These are phyloP conservation scores for Phlebiopsis gigantea DNA, from an alignment of 768 basidiomycete genomes.

Conservation along the genomic window DNA sequence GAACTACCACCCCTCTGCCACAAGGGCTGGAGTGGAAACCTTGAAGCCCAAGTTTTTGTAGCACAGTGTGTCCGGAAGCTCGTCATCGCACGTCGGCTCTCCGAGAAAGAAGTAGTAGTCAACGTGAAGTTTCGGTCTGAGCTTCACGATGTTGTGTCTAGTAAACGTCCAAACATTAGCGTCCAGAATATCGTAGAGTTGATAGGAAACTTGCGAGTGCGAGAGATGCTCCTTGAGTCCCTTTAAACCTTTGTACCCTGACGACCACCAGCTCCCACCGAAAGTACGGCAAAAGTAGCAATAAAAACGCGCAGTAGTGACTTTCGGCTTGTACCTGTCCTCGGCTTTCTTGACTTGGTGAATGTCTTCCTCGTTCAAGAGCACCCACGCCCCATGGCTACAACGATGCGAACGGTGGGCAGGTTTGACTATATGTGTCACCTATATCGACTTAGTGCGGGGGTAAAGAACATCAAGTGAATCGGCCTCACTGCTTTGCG, in stretches of 20 bases:
- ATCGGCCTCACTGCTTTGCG: background rate
- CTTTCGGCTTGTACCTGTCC: background rate
- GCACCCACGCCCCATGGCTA: background rate
- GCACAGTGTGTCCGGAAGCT: background rate
- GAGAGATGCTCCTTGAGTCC: background rate
- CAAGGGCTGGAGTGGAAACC: background rate
- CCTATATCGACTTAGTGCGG: background rate
- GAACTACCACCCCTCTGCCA: background rate
- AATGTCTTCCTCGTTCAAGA: background rate
- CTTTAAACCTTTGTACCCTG: background rate
- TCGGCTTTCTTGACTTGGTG: background rate
- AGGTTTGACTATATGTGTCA: background rate
- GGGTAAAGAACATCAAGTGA: background rate
- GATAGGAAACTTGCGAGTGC: background rate
- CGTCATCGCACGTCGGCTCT: background rate
- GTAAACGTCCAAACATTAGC: background rate
- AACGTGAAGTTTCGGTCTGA: background rate
- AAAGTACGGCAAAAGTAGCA: background rate
- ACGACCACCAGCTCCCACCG: background rate
- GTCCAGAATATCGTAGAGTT: background rate
- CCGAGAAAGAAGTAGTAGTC: background rate
- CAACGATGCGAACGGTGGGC: too few relatives aligned
- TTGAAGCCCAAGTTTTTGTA: background rate
- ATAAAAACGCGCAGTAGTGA: background rate
- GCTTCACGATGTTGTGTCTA: background rate